Evolutionary conservation across 2,329 filamentous ascomycete genomes (phyloP).

Genomic region (Fusarium pseudograminearum): DNA sequence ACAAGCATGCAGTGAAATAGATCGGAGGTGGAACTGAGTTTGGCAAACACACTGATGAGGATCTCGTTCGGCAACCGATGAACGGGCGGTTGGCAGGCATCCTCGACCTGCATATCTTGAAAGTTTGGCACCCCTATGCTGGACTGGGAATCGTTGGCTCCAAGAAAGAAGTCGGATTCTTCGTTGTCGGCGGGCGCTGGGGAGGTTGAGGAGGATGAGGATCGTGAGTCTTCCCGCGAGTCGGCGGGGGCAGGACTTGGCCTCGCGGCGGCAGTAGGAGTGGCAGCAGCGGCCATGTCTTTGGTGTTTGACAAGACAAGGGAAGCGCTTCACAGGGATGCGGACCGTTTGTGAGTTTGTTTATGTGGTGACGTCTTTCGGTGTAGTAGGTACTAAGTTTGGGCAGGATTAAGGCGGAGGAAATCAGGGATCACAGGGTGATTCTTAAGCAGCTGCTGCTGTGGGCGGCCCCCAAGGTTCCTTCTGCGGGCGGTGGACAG

Average conservation of each 20-base stretch:
- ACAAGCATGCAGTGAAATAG: slow-evolving; percentile 91
- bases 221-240: slow-evolving; percentile 65
- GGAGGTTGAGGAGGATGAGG: slow-evolving; percentile 78
- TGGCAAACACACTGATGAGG: slow-evolving; percentile 90
- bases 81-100: slow-evolving; percentile 80
- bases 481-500: slow-evolving; percentile 4
- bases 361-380: slow-evolving; percentile 15
- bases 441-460: slow-evolving; percentile 35
- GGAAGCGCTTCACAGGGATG: slow-evolving; percentile 23
- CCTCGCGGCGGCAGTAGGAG: slow-evolving; percentile 34
- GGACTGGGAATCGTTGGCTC: slow-evolving; percentile 91
- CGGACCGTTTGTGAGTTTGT: slow-evolving; percentile 11
- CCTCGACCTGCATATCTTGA: slow-evolving; percentile 78
- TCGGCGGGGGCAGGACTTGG: slow-evolving; percentile 48
- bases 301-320: slow-evolving; percentile 21
- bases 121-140: slow-evolving; percentile 86
- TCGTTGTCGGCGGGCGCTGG: slow-evolving; percentile 83
- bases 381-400: slow-evolving; percentile 7
- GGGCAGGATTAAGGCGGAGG: slow-evolving; percentile 21
- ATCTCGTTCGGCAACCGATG: slow-evolving; percentile 92
- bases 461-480: slow-evolving; percentile 15
- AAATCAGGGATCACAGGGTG: slow-evolving; percentile 36
- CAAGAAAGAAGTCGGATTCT: slow-evolving; percentile 93
- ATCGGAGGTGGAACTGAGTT: slow-evolving; percentile 80
- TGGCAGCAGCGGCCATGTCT: slow-evolving; percentile 43